Evolutionary conservation across 2,329 filamentous ascomycete genomes (phyloP).

Genomic region (Fusarium subglutinans): DNA sequence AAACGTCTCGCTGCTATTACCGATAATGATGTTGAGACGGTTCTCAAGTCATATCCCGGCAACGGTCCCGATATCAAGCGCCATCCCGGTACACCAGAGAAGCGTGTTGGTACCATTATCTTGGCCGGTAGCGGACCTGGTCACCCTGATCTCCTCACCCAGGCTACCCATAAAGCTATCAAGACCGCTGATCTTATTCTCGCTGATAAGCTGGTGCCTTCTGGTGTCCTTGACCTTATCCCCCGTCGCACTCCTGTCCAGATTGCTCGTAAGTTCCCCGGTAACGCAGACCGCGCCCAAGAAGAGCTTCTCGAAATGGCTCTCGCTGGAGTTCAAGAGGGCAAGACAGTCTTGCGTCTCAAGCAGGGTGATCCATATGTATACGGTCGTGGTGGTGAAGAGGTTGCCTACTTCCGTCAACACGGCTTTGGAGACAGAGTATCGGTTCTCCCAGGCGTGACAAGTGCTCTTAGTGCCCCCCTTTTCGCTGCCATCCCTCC

Average conservation of each 20-base stretch:
- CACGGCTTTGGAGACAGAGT: slow-evolving; percentile 73
- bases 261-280: slow-evolving; percentile 97
- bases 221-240: slow-evolving; percentile 86
- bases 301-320: slow-evolving; percentile 86
- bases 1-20: slow-evolving; percentile 80
- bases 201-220: slow-evolving; percentile 86
- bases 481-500: slow-evolving; percentile 88
- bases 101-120: slow-evolving; percentile 74
- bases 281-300: slow-evolving; percentile 93
- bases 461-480: slow-evolving; percentile 85
- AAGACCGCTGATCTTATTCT: slow-evolving; percentile 79
- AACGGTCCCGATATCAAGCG: slow-evolving; percentile 37
- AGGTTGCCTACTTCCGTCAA: slow-evolving; percentile 82
- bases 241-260: slow-evolving; percentile 88
- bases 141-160: slow-evolving; percentile 89
- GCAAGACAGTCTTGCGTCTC: slow-evolving; percentile 84
- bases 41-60: slow-evolving; percentile 76
- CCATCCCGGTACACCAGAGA: slow-evolving; percentile 23
- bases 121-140: slow-evolving; percentile 93
- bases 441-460: slow-evolving; percentile 87
- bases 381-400: slow-evolving; percentile 94
- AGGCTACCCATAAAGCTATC: slow-evolving; percentile 81
- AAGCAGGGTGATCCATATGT: slow-evolving; percentile 98
- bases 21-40: slow-evolving; percentile 78
- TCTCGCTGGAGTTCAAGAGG: slow-evolving; percentile 69